Conservation (phyloP, 2,329 filamentous ascomycete species). For the Colletotrichum liaoningense region DNA sequence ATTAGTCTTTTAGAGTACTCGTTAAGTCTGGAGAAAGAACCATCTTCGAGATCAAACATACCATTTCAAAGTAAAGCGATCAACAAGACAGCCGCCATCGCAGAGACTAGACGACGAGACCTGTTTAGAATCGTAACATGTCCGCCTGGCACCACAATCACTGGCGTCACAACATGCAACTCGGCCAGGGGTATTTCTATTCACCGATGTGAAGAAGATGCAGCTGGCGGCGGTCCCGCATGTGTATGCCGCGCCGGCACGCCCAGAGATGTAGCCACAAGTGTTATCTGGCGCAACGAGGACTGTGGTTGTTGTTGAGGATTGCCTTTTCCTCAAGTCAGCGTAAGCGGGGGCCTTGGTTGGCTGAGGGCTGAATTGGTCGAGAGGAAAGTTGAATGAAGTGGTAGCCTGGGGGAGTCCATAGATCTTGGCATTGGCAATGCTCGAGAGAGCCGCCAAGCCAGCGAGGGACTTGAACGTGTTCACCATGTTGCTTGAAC, state of each 20-base stretch:
- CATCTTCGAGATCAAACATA: constrained; percentile 40
- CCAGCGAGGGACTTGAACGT: constrained; percentile 39
- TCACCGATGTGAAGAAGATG: constrained; percentile 50
- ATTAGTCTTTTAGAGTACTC: constrained; percentile 32
- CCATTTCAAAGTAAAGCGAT: constrained; percentile 59
- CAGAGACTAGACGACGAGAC: constrained; percentile 51
- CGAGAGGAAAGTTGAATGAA: constrained; percentile 44
- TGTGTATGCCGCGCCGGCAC: constrained; percentile 51
- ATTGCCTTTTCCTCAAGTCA: constrained; percentile 47
- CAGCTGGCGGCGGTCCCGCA: constrained; percentile 51
- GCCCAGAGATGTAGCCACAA: constrained; percentile 60
- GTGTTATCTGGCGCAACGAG: constrained; percentile 62
- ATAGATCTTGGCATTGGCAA: constrained; percentile 49
- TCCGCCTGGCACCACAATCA: constrained; percentile 48
- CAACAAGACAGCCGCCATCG: constrained; percentile 51
- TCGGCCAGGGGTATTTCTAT: constrained; percentile 43
- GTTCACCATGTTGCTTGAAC: constrained; percentile 39
- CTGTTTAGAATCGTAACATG: constrained; percentile 52
- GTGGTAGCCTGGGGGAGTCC: constrained; percentile 50
- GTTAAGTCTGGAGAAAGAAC: neutral
- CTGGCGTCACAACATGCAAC: constrained; percentile 55
- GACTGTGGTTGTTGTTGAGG: constrained; percentile 46
- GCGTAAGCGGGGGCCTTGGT: constrained; percentile 51
- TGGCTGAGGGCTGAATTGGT: constrained; percentile 53
- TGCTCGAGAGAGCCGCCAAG: constrained; percentile 43